Evolutionary conservation across 108 stramenopile species (phyloP).

Genomic region (Cyclotella atomus): DNA sequence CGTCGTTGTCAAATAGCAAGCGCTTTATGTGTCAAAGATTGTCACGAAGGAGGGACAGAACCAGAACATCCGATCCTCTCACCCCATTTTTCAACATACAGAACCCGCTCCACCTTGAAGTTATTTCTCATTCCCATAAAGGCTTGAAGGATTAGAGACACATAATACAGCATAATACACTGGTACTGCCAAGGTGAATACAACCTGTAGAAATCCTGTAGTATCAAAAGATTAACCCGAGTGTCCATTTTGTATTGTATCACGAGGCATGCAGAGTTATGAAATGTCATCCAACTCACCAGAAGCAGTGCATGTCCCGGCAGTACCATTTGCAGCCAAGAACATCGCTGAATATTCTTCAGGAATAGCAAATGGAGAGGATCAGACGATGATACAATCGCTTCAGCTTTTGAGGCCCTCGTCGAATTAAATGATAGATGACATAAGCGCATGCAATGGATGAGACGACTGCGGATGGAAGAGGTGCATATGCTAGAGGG

Average conservation of each 20-base stretch:
- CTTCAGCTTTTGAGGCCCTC: not conserved
- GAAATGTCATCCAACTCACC: not conserved
- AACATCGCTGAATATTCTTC: not conserved
- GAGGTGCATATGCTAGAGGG: conserved; percentile 10
- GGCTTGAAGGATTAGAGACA: not conserved
- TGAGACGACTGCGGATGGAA: not conserved
- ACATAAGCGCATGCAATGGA: conserved; percentile 9
- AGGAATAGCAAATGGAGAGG: conserved; percentile 3
- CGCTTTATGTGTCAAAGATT: not conserved
- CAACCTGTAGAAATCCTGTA: conserved; percentile 4
- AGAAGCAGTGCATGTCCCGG: conserved; percentile 7
- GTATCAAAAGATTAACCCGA: not conserved
- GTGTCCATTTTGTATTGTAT: not conserved
- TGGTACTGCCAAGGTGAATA: conserved; percentile 5
- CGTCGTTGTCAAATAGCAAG: not conserved
- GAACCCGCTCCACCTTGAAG: conserved; percentile 6
- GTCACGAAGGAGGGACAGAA: no score
- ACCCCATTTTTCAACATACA: conserved; percentile 18
- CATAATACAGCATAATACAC: conserved; percentile 16
- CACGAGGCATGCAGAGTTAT: not conserved
- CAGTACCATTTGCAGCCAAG: conserved; percentile 4
- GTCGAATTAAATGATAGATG: not conserved
- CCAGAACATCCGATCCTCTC: no score
- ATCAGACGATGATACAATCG: conserved; percentile 22
- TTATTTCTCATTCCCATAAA: conserved; percentile 6